Percentiles rank a stretch among this genome's conserved stretches.
Evolutionary conservation across 2,329 filamentous ascomycete species (phyloP).

Genomic region (Cordyceps pruinosa): DNA sequence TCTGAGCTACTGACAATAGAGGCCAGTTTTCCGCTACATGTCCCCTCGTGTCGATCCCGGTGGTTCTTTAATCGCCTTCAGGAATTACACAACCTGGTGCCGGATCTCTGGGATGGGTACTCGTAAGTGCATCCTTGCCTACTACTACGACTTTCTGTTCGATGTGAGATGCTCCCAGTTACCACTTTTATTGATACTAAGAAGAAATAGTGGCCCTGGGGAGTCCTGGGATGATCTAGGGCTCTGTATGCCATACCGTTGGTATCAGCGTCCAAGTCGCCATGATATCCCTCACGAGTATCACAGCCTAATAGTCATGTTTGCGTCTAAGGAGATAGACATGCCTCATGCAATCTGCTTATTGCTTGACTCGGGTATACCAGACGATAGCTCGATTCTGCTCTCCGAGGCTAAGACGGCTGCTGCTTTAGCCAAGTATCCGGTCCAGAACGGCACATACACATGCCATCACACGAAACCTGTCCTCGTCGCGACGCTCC

Average conservation of each 20-base stretch:
- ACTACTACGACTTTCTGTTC: no score
- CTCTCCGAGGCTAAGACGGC: not conserved
- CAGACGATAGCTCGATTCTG: not conserved
- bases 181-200: no score
- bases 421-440: not conserved
- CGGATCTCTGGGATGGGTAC: not conserved
- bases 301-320: not conserved
- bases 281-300: no score
- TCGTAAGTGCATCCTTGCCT: not conserved
- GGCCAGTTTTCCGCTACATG: no score
- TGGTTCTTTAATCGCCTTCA: not conserved
- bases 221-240: no score
- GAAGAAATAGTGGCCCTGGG: no score
- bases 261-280: no score
- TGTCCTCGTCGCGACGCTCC: not conserved
- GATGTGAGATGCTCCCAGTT: no score
- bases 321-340: not conserved
- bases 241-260: not conserved
- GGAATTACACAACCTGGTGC: not conserved
- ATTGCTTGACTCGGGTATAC: not conserved
- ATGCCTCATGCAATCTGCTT: not conserved
- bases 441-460: not conserved
- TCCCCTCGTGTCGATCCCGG: no score
- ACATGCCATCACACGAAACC: conserved; percentile 5
- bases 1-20: no score